These are phyloP conservation scores for Aspergillus haitiensis DNA, from an alignment of 495 filamentous ascomycete species.

Conservation along the genomic window DNA sequence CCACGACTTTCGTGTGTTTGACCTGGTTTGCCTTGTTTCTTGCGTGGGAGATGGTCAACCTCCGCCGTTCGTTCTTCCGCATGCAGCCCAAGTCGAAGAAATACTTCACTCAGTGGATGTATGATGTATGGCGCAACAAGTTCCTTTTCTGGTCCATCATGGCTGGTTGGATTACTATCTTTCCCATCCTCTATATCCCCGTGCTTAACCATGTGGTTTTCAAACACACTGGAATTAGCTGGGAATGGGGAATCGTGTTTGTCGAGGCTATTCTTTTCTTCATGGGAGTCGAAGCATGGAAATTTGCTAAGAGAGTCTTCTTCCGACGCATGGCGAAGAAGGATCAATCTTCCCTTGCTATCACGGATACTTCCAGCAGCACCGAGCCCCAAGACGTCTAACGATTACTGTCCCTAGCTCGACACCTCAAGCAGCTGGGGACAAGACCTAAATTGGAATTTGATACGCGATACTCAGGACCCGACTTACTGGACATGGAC, in stretches of 20 bases:
- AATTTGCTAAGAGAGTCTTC: constrained; percentile 55
- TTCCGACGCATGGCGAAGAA: constrained; percentile 30
- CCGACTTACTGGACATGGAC: constrained; percentile 14
- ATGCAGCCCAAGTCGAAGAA: constrained; percentile 54
- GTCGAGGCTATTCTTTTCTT: constrained; percentile 58
- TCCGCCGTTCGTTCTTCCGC: constrained; percentile 62
- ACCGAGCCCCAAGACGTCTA: constrained; percentile 17
- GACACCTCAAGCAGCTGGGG: constrained; percentile 11
- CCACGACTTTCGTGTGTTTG: constrained; percentile 68
- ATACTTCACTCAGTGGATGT: constrained; percentile 52
- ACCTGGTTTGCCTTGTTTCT: constrained; percentile 78
- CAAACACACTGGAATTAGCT: constrained; percentile 62
- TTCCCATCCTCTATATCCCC: constrained; percentile 67
- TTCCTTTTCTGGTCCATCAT: constrained; percentile 68
- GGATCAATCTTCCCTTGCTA: constrained; percentile 1
- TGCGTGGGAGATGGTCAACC: constrained; percentile 68
- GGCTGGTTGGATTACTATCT: constrained; percentile 62
- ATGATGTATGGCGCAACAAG: constrained; percentile 64
- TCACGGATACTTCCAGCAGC: background rate
- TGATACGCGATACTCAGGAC: constrained; percentile 1
- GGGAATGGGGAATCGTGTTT: constrained; percentile 66
- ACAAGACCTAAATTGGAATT: constrained; percentile 9
- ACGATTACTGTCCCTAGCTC: constrained; percentile 29
- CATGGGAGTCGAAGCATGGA: constrained; percentile 61
- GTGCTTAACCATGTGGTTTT: constrained; percentile 64